These are phyloP conservation scores for Rhizopogon vesiculosus DNA, from an alignment of 768 basidiomycete genomes.

Conservation along the genomic window DNA sequence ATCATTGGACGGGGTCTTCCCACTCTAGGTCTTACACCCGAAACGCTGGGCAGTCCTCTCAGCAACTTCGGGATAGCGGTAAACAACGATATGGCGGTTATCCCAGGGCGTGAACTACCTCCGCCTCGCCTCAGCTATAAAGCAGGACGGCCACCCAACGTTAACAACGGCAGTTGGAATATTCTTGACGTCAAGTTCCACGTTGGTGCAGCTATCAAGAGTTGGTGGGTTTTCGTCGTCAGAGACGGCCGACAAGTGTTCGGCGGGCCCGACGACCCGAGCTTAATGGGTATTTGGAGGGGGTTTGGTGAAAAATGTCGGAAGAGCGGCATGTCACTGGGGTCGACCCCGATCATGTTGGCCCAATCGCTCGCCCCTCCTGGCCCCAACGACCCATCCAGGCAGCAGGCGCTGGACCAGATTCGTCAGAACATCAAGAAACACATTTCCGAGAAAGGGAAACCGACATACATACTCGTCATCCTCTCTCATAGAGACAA, in stretches of 20 bases:
- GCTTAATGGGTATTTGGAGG: constrained; percentile 38
- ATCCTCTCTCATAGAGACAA: constrained; percentile 65
- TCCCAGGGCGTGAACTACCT: constrained; percentile 62
- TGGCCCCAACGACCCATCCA: constrained; percentile 27
- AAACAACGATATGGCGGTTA: constrained; percentile 49
- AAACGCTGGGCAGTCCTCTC: constrained; percentile 31
- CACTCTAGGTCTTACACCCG: constrained; percentile 44
- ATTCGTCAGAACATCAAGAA: constrained; percentile 40
- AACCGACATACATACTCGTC: constrained; percentile 66
- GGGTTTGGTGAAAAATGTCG: constrained; percentile 54
- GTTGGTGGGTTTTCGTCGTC: constrained; percentile 69
- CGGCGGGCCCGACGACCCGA: constrained; percentile 33
- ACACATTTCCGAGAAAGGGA: constrained; percentile 20
- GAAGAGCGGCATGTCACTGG: constrained; percentile 42
- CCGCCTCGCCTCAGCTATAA: constrained; percentile 57
- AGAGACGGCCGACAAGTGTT: constrained; percentile 41
- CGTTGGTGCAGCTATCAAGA: constrained; percentile 40
- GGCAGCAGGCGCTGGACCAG: constrained; percentile 29
- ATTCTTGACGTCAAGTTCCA: constrained; percentile 70
- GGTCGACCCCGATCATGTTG: constrained; percentile 31
- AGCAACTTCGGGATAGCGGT: constrained; percentile 58
- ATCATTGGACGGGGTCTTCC: constrained; percentile 59
- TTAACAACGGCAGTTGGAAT: constrained; percentile 71
- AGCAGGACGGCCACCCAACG: constrained; percentile 34
- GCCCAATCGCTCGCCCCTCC: constrained; percentile 15